A percentile compares a stretch with the other conserved stretches of the same genome.
phyloP scores from a whole-genome alignment of 1,284 basidiomycete genomes.

The Moesziomyces antarcticus region DNA sequence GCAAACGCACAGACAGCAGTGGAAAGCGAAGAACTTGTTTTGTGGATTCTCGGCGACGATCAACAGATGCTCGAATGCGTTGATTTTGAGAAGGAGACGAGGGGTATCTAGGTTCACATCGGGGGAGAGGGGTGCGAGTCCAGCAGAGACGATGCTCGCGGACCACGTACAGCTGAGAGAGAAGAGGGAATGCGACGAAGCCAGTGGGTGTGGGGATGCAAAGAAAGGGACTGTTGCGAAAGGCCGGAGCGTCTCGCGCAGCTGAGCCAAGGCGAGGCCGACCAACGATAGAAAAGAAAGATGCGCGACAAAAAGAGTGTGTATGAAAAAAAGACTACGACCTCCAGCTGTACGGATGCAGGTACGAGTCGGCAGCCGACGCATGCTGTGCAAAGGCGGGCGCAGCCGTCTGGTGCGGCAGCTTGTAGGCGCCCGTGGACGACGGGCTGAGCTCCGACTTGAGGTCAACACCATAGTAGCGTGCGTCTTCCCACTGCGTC shows the following conservation, averaged over 20 bases:
- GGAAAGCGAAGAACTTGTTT: no score
- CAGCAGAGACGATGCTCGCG: no score
- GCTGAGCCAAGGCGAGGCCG: slow-evolving; percentile 3
- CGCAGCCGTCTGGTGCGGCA: slow-evolving; percentile 6
- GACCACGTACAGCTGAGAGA: background rate
- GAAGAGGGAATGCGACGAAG: background rate
- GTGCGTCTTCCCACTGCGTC: slow-evolving; percentile 37
- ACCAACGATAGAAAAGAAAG: background rate
- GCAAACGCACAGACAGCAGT: no score
- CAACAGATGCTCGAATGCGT: no score
- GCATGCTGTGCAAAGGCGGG: slow-evolving; percentile 9
- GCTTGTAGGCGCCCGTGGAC: slow-evolving; percentile 21
- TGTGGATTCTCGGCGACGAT: no score
- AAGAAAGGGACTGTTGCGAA: background rate
- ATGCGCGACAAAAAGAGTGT: background rate
- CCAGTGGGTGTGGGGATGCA: no score
- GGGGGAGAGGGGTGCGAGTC: no score
- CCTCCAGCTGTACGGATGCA: slow-evolving; percentile 48
- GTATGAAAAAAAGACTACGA: background rate
- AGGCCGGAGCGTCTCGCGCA: background rate
- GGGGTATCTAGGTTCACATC: no score
- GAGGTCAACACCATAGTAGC: slow-evolving; percentile 32
- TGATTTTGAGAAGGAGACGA: no score
- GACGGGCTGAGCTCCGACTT: slow-evolving; percentile 26
- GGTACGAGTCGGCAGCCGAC: slow-evolving; percentile 30